Evolutionary conservation across 2,329 filamentous ascomycete species (phyloP), one percentile per base, ranked within the genome.

Genomic region (Cladophialophora yegresii): DNA sequence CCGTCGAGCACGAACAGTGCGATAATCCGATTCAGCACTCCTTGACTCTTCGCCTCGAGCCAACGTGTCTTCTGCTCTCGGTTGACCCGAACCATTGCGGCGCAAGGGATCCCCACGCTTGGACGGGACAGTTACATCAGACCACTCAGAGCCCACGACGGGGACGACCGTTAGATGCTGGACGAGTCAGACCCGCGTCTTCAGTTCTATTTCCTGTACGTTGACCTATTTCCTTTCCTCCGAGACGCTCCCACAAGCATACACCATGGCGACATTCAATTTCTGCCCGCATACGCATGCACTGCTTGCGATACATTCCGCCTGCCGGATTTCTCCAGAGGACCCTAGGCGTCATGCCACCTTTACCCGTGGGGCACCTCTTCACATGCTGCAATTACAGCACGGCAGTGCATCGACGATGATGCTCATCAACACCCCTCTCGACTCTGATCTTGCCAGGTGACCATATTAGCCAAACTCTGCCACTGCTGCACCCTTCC

Each of bases 151-250:
- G 47, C 47, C 26, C 28, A 16, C 32, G 22, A n/a, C 45, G 57
- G 45, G 45, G 57, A 20, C 23, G 57, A 43, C 23, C 49, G n/a
- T 59, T 59, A 59, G 47, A 40, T 30, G 33, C 57, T 53, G 12
- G 45, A 59, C 57, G 47, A 59, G 58, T 61, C 56, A 59, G 56
- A 59, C 61, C 43, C 56, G 50, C 43, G 51, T 54, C 55, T 60
- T 32, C 54, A 26, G 23, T 55, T 61, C 28, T 28, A 59, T 28
- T n/a, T 20, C 47, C 49, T 58, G 65, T 67, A 67, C 65, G 65
- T 67, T 54, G 51, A 63, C 51, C 57, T 62, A 43, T 65, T 69
- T 71, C 69, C 67, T 68, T 71, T 71, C 61, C 67, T 67, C 69
- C 69, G 69, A 69, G 54, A 57, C 50, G 60, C 51, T 55, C 57